Conservation (phyloP, 352 stramenopile genomes). For the Phytophthora sp. region DNA sequence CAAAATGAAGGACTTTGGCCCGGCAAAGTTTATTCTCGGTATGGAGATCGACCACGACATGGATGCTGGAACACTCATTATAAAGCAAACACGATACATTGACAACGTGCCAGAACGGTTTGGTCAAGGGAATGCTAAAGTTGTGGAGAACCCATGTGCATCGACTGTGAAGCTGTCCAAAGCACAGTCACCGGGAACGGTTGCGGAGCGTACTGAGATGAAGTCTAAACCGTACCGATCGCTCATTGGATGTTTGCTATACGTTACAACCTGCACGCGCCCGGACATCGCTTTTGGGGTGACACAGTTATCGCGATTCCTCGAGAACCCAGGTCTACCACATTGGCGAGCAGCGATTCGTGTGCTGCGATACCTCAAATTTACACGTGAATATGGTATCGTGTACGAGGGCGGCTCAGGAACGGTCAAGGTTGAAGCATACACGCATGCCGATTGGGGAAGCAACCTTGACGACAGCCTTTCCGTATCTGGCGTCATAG, state of each 20-base stretch:
- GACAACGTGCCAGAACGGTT: background rate
- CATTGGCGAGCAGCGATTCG: background rate
- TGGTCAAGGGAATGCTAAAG: background rate
- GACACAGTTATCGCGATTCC: too few species aligned
- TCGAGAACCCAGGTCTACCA: background rate
- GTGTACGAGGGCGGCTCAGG: background rate
- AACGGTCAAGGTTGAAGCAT: background rate
- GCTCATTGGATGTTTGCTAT: background rate
- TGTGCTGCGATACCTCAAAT: conserved; percentile 4
- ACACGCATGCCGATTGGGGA: background rate
- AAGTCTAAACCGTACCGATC: background rate
- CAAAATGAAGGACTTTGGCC: background rate
- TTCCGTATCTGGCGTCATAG: background rate
- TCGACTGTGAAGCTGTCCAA: background rate
- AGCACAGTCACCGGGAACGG: background rate
- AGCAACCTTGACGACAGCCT: too few species aligned
- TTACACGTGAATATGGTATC: background rate
- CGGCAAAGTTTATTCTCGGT: background rate
- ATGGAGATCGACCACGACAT: conserved; percentile 3
- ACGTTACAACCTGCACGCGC: background rate
- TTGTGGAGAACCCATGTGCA: background rate
- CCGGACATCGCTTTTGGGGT: too few species aligned
- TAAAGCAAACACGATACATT: background rate
- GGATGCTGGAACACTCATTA: too few species aligned
- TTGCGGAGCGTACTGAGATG: background rate